Conservation (phyloP, 148 eudicot genomes). For the Amaranthus hypochondriacus region DNA sequence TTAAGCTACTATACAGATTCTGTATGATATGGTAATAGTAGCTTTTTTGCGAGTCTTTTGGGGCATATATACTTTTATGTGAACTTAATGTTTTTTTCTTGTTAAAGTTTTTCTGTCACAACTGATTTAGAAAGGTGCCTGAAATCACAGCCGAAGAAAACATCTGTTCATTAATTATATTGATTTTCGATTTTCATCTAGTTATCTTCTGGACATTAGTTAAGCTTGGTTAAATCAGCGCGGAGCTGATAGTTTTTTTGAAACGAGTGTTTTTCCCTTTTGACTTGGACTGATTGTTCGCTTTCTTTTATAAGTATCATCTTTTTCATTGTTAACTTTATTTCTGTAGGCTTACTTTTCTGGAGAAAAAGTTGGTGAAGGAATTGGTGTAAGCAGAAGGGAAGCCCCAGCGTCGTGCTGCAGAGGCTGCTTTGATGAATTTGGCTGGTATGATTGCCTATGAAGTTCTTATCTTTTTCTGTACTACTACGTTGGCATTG, state of each 20-base stretch:
- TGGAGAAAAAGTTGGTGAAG: constrained; percentile 85
- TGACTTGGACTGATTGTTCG: not conserved
- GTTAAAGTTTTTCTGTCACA: not conserved
- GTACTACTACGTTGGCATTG: not conserved
- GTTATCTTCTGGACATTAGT: not conserved
- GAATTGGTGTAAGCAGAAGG: constrained; percentile 75
- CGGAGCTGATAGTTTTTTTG: not conserved
- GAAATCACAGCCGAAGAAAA: not conserved
- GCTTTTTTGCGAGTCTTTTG: not conserved
- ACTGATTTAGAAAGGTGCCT: not conserved
- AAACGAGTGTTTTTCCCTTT: not conserved
- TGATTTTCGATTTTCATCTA: not conserved
- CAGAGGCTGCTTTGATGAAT: constrained; percentile 81
- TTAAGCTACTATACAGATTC: not conserved
- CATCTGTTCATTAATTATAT: not conserved
- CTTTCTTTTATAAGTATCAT: too few relatives aligned
- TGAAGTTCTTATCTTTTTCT: not conserved
- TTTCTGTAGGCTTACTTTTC: constrained; percentile 57
- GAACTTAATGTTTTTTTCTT: not conserved
- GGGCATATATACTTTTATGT: not conserved
- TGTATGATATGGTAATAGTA: not conserved
- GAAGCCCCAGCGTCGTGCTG: constrained; percentile 87
- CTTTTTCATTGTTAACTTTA: constrained; percentile 18
- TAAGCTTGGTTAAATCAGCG: not conserved
- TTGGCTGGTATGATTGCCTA: constrained; percentile 49